Base-by-base conservation (phyloP, 176 grass and related monocot species). In the Zea mays region DNA sequence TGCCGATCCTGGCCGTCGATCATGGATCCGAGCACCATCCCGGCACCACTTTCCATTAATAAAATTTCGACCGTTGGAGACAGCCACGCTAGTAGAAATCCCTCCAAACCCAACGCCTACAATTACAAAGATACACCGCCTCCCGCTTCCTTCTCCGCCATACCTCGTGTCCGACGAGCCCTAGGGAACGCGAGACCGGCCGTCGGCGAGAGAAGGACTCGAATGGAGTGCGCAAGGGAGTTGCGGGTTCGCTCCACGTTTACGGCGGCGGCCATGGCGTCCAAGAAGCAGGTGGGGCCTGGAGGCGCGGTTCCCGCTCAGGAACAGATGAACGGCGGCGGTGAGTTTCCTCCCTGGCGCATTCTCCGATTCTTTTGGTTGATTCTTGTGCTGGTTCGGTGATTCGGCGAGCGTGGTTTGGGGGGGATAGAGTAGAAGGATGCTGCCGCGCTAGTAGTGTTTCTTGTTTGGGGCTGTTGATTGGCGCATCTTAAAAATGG, bases 181-280 rank as follows among this genome's bases (percentile, higher is more conserved):
- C 8, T 54, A 52, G 44, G 12, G 84, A 70, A 21, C 72, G 27
- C 37, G 10, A 27, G 67, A 58, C 15, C 13, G 8, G 37, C 42
- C 48, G 40, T 10, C 13, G 5, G 19, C 10, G 63, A 43, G 56
- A 79, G 37, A 65, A 65, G 61, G 16, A 12, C 2, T 72, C 33
- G 50, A 50, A 50, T 46, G 55, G 15, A 14, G 66, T 36, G 12
- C 0, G 8, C 6, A 13, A 62, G 44, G 38, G 45, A n/a, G 7
- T 6, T 1, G 47, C 17, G 34, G 67, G 8, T 67, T 9, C 59
- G 58, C 44, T 38, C 59, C 65, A 37, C 10, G 10, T 45, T 49
- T 15, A 82, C 6, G 85, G 79, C 34, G 85, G 79, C 13, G 73
- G 48, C 79, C n/a, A 87, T 87, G 74, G 85, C 74, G 51, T 83